Conservation (phyloP, 1,139 yeast species). For the Geotrichum europaeum region DNA sequence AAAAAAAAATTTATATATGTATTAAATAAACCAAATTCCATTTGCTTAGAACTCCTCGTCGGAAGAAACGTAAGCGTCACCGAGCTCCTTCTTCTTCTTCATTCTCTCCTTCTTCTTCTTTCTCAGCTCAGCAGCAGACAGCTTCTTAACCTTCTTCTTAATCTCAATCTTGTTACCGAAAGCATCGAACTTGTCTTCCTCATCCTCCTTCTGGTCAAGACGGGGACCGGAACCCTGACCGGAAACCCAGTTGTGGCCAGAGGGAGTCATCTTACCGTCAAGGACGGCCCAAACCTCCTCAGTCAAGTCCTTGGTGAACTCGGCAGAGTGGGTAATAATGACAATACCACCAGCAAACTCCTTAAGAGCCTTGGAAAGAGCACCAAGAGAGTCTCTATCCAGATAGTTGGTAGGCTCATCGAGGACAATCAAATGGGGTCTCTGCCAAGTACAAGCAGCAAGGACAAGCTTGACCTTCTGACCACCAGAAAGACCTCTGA, state of each 20-base stretch:
- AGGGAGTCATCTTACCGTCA: slow-evolving; percentile 98
- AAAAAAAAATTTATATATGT: slow-evolving; percentile 1
- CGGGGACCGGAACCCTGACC: slow-evolving; percentile 99
- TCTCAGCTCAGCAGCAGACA: slow-evolving; percentile 98
- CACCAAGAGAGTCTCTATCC: slow-evolving; percentile 99
- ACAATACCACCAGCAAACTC: slow-evolving; percentile 99
- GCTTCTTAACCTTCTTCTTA: slow-evolving; percentile 94
- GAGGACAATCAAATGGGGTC: slow-evolving; percentile 98
- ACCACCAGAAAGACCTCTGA: slow-evolving; percentile 99
- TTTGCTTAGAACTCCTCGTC: slow-evolving; percentile 61
- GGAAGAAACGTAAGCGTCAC: slow-evolving; percentile 97
- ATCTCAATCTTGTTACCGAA: slow-evolving; percentile 99
- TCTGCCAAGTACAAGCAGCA: slow-evolving; percentile 99
- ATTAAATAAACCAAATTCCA: not conserved
- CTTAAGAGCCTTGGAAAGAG: slow-evolving; percentile 98
- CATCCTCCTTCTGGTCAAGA: slow-evolving; percentile 89
- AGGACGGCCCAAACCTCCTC: slow-evolving; percentile 99
- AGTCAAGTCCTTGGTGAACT: slow-evolving; percentile 97
- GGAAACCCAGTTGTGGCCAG: slow-evolving; percentile 99
- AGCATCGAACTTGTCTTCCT: slow-evolving; percentile 97
- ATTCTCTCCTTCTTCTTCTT: slow-evolving; percentile 99
- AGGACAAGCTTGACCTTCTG: slow-evolving; percentile 99
- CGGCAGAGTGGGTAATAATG: slow-evolving; percentile 99
- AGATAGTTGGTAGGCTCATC: slow-evolving; percentile 95
- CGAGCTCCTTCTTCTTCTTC: slow-evolving; percentile 99